phyloP scores from a whole-genome alignment of 768 basidiomycete species.

The Nevesoporus exiguus region DNA sequence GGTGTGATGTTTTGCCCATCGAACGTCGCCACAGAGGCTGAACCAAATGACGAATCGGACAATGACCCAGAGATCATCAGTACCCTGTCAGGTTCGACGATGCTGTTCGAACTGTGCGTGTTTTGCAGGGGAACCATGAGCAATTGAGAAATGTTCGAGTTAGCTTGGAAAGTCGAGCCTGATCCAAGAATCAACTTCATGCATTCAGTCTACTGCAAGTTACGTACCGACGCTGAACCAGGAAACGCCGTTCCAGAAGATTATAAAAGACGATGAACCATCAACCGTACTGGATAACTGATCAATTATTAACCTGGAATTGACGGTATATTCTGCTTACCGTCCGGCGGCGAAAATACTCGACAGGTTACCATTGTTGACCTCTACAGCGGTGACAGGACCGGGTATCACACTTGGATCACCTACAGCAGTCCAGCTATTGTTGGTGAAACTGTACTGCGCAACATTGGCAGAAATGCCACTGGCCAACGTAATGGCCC shows the following conservation, averaged over 20 bases:
- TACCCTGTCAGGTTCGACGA: conserved; percentile 84
- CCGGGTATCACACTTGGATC: conserved; percentile 66
- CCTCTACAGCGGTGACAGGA: conserved; percentile 84
- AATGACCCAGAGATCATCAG: conserved; percentile 84
- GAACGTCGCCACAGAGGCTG: conserved; percentile 80
- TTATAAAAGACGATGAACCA: conserved; percentile 65
- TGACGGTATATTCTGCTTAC: conserved; percentile 40
- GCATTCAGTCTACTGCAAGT: background rate
- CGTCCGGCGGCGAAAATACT: conserved; percentile 90
- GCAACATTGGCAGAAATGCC: conserved; percentile 69
- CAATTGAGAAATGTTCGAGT: conserved; percentile 74
- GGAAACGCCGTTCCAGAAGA: conserved; percentile 77
- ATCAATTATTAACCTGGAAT: background rate
- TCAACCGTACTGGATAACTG: conserved; percentile 44
- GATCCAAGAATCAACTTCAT: conserved; percentile 1
- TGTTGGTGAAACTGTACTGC: conserved; percentile 65
- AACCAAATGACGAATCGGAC: conserved; percentile 65
- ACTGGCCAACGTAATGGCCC: conserved; percentile 67
- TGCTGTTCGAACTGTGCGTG: conserved; percentile 63
- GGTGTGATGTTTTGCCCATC: conserved; percentile 83
- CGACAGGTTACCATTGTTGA: conserved; percentile 73
- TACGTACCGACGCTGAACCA: conserved; percentile 69
- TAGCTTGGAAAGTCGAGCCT: conserved; percentile 55
- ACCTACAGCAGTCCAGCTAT: conserved; percentile 73
- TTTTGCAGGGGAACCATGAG: conserved; percentile 86